Evolutionary conservation across 352 stramenopile genomes (phyloP).

Genomic region (Phytophthora citrophthora): DNA sequence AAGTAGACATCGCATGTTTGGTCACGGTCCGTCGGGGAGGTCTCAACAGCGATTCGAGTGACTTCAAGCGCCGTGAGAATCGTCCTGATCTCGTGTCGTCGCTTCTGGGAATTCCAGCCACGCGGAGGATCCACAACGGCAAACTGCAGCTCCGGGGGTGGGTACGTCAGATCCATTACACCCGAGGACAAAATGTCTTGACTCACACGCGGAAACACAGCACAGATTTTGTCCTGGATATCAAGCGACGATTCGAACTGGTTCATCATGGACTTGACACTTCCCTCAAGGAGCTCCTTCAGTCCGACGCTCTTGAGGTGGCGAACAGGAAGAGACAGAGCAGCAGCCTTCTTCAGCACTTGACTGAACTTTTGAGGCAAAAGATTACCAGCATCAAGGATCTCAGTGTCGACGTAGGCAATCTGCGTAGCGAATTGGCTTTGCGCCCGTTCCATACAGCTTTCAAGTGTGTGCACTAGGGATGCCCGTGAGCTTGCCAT

Average conservation of each 20-base stretch:
- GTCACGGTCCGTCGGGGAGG: slow-evolving; percentile 22
- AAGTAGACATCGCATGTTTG: slow-evolving; percentile 68
- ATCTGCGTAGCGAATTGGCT: slow-evolving; percentile 24
- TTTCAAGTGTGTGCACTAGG: slow-evolving; percentile 33
- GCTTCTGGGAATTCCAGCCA: slow-evolving; percentile 51
- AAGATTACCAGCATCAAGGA: slow-evolving; percentile 19
- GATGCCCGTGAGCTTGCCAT: slow-evolving; percentile 23
- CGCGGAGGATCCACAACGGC: slow-evolving; percentile 31
- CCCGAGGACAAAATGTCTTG: slow-evolving; percentile 43
- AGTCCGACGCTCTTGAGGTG: slow-evolving; percentile 38
- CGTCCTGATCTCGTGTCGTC: slow-evolving; percentile 29
- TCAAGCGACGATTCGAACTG: slow-evolving; percentile 34
- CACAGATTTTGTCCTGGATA: slow-evolving; percentile 38
- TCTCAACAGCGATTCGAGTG: slow-evolving; percentile 24
- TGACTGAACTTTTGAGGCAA: slow-evolving; percentile 38
- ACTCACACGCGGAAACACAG: slow-evolving; percentile 24
- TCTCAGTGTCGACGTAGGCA: slow-evolving; percentile 32
- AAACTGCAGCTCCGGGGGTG: slow-evolving; percentile 55
- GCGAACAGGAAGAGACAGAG: slow-evolving; percentile 27
- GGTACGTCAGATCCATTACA: slow-evolving; percentile 34
- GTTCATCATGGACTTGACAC: slow-evolving; percentile 39
- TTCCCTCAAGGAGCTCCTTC: slow-evolving; percentile 53
- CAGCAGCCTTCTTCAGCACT: slow-evolving; percentile 34
- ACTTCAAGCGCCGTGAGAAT: slow-evolving; percentile 43
- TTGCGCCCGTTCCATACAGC: slow-evolving; percentile 38